Evolutionary conservation across 164 flowering plant species (phyloP).

Genomic region (Vitis vinifera): DNA sequence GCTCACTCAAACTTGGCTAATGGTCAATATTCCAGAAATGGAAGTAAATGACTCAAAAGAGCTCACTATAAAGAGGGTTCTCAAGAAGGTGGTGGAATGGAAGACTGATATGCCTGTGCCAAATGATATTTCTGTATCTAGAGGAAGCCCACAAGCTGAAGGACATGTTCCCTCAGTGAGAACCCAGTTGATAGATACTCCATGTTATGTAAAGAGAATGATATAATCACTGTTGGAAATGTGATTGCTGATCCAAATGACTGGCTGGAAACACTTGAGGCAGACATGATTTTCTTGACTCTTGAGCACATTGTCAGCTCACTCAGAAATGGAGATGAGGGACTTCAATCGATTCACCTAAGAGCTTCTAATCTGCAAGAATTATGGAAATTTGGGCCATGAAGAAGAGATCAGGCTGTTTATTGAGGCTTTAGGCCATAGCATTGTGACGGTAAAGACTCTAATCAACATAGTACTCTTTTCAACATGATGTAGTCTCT

Average conservation of each 20-base stretch:
- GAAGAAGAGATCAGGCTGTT: slow-evolving; percentile 16
- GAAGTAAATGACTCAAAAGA: neutral
- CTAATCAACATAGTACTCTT: neutral
- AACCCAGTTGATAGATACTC: neutral
- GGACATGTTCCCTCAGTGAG: slow-evolving; percentile 6
- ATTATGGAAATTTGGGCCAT: slow-evolving; percentile 40
- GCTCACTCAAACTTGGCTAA: slow-evolving; percentile 2
- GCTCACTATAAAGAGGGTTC: neutral
- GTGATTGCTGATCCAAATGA: slow-evolving; percentile 49
- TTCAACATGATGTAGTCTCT: neutral
- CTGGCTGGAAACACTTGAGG: slow-evolving; percentile 62
- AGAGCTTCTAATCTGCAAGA: slow-evolving; percentile 63
- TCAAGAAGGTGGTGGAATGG: neutral
- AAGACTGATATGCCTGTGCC: neutral
- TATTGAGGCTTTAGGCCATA: slow-evolving; percentile 20
- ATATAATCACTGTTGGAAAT: slow-evolving; percentile 18
- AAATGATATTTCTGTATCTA: neutral
- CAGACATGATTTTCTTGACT: slow-evolving; percentile 34
- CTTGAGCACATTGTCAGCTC: slow-evolving; percentile 52
- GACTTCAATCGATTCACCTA: slow-evolving; percentile 54
- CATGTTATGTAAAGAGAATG: neutral
- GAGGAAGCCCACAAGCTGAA: neutral
- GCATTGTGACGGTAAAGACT: slow-evolving; percentile 13
- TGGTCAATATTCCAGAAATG: slow-evolving; percentile 12
- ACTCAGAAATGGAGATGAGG: slow-evolving; percentile 55